Conservation (phyloP, 2,329 filamentous ascomycete genomes). For the Botrytis tulipae region DNA sequence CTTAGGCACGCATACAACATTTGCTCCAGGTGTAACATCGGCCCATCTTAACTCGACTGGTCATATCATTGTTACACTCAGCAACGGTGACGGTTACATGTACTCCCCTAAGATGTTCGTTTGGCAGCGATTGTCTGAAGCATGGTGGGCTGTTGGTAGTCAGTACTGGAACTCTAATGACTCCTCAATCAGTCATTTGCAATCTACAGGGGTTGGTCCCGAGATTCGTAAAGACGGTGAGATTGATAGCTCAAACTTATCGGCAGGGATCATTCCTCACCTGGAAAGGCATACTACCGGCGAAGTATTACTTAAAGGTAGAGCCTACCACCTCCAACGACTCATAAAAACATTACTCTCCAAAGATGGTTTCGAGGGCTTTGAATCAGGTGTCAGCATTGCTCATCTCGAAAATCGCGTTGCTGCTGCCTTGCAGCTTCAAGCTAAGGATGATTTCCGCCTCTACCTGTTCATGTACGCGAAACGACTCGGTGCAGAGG, state of each 20-base stretch:
- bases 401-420: constrained; percentile 94
- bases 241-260: constrained; percentile 60
- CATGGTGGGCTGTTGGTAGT: constrained; percentile 96
- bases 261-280: constrained; percentile 88
- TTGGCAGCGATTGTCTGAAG: constrained; percentile 94
- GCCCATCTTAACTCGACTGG: constrained; percentile 88
- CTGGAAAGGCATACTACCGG: constrained; percentile 93
- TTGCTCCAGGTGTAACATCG: constrained; percentile 81
- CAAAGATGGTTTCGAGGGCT: constrained; percentile 85
- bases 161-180: constrained; percentile 99
- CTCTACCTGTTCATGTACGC: constrained; percentile 98
- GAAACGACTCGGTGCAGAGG: constrained; percentile 89
- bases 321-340: constrained; percentile 86
- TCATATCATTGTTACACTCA: constrained; percentile 82
- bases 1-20: constrained; percentile 71
- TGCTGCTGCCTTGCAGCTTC: constrained; percentile 80
- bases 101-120: constrained; percentile 83
- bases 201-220: constrained; percentile 66
- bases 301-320: constrained; percentile 85
- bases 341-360: constrained; percentile 87
- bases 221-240: constrained; percentile 48
- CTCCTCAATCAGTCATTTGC: constrained; percentile 77
- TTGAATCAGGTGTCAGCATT: constrained; percentile 88
- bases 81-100: constrained; percentile 90
- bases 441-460: constrained; percentile 87